Percentiles rank a stretch among this genome's conserved stretches.
These are phyloP conservation scores for Vaccinium darrowii DNA, from an alignment of 148 eudicot species.

Conservation along the genomic window DNA sequence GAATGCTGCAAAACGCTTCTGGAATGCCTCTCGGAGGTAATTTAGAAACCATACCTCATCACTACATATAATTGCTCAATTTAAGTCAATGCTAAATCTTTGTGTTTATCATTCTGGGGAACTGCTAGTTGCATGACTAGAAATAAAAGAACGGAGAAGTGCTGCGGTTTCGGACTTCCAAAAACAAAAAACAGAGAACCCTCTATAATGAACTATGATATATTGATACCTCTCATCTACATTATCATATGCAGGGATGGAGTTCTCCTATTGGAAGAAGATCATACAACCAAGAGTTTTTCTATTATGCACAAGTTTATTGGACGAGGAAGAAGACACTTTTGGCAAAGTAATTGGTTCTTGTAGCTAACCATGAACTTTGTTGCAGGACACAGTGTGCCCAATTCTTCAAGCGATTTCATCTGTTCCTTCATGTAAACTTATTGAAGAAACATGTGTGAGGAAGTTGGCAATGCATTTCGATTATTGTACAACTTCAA, in stretches of 20 bases:
- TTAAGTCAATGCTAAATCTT: constrained; percentile 11
- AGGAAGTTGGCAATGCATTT: constrained; percentile 83
- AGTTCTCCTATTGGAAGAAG: constrained; percentile 75
- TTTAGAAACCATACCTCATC: constrained; percentile 24
- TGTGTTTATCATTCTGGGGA: constrained; percentile 12
- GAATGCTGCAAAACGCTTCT: constrained; percentile 87
- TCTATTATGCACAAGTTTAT: constrained; percentile 79
- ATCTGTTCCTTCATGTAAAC: constrained; percentile 74
- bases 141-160: constrained; percentile 55
- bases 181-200: constrained; percentile 36
- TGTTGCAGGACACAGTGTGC: constrained; percentile 94
- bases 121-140: constrained; percentile 26
- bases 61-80: neutral
- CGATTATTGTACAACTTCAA: constrained; percentile 90
- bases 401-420: constrained; percentile 76
- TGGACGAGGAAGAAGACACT: constrained; percentile 77
- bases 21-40: constrained; percentile 88
- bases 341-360: constrained; percentile 55
- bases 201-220: constrained; percentile 43
- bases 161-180: constrained; percentile 58
- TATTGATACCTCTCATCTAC: constrained; percentile 73
- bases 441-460: constrained; percentile 85
- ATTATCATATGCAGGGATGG: constrained; percentile 97
- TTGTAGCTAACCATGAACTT: constrained; percentile 63
- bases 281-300: constrained; percentile 72